Percentiles rank a stretch among this genome's conserved stretches.
These are phyloP conservation scores for Datura wrightii DNA, from an alignment of 257 asterid genomes.

Conservation along the genomic window DNA sequence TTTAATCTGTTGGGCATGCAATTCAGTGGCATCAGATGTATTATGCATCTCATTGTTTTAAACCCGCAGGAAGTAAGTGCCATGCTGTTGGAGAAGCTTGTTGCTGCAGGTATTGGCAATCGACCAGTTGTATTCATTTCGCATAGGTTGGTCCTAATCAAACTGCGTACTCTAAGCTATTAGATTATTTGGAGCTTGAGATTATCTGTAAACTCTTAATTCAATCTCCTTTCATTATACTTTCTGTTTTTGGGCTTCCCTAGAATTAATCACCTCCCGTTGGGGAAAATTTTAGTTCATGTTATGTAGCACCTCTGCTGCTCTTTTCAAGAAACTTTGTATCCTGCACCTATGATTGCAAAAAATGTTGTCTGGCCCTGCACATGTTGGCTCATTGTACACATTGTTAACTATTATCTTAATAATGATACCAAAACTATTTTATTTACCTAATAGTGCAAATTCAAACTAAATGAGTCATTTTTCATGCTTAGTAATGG, in stretches of 20 bases:
- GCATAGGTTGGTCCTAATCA: slow-evolving; percentile 68
- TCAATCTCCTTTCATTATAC: not conserved
- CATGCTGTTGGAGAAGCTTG: slow-evolving; percentile 86
- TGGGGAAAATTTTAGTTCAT: slow-evolving; percentile 20
- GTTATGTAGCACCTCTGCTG: not conserved
- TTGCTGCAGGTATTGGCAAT: slow-evolving; percentile 94
- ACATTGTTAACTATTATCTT: not conserved
- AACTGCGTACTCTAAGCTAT: not conserved
- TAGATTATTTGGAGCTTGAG: not conserved
- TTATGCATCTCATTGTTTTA: slow-evolving; percentile 27
- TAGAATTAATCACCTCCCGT: not conserved
- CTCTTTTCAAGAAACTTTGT: slow-evolving; percentile 12
- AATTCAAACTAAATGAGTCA: not conserved
- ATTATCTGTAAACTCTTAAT: not conserved
- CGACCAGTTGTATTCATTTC: slow-evolving; percentile 94
- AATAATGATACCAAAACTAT: slow-evolving; percentile 10
- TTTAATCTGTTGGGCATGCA: not conserved
- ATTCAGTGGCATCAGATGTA: not conserved
- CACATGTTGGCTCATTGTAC: not conserved
- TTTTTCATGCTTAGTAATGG: slow-evolving; percentile 8
- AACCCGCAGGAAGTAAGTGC: slow-evolving; percentile 89
- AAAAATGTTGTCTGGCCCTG: not conserved
- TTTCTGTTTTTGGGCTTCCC: not conserved
- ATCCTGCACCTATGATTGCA: not conserved
- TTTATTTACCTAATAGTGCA: not conserved